Percentiles rank a stretch among this genome's conserved stretches.
These are phyloP conservation scores for Saccharomyces pastorianus DNA, from an alignment of 1,139 yeast species.

Conservation along the genomic window DNA sequence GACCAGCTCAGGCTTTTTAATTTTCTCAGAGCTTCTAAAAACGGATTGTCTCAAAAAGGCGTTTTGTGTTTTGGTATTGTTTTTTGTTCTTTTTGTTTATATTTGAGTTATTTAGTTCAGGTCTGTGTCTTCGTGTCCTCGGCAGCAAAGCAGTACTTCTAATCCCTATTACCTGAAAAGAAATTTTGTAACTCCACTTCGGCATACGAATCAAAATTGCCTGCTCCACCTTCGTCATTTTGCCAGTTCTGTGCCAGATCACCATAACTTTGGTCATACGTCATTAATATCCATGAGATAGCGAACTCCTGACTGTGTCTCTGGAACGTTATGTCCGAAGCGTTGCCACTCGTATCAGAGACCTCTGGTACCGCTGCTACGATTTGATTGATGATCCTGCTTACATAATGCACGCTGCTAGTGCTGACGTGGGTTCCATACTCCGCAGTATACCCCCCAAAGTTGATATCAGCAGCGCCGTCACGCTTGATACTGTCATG, in stretches of 20 bases:
- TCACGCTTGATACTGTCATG: neutral
- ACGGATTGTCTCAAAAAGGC: too few relatives aligned
- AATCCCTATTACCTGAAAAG: neutral
- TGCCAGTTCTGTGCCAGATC: neutral
- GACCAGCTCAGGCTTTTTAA: too few relatives aligned
- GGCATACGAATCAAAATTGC: neutral
- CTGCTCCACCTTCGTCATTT: neutral
- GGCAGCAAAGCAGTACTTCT: constrained; percentile 2
- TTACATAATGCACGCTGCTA: neutral
- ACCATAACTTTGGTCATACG: neutral
- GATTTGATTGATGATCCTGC: neutral
- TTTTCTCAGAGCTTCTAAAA: too few relatives aligned
- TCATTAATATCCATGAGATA: neutral
- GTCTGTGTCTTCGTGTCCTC: neutral
- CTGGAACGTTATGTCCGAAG: neutral
- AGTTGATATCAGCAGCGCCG: neutral
- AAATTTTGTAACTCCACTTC: neutral
- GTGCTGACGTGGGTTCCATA: neutral
- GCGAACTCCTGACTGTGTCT: neutral
- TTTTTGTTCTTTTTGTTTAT: too few relatives aligned
- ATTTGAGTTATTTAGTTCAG: too few relatives aligned
- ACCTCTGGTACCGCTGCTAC: neutral
- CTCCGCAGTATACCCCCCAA: neutral
- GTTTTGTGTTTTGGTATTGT: too few relatives aligned
- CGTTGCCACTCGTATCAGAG: neutral